Base-by-base conservation (phyloP, 176 grass and related monocot genomes). In the Otatea glauca region DNA sequence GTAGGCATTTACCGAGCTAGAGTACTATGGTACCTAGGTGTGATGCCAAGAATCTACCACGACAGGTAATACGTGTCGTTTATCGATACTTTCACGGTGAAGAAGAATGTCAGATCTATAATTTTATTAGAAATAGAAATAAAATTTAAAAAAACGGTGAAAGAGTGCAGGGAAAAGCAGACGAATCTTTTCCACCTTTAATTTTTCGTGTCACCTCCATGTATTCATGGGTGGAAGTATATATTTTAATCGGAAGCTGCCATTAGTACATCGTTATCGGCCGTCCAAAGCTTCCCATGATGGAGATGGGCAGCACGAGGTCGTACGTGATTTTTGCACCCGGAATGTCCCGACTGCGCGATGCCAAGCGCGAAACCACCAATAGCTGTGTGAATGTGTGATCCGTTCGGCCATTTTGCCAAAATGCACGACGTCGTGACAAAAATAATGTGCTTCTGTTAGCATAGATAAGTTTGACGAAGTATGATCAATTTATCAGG, bases 161-260 rank as follows among this genome's bases (percentile, higher is more conserved):
- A 29, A 29, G 29, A 29, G 29, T 29, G 29, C 29, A 29, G 29
- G 29, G 29, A 0, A 29, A 29, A 29, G 29, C 1, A 29, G 29
- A 29, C 29, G 29, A 61, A 82, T 82, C 16, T 71, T 43, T 44
- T 7, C 1, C 0, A 2, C 3, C 7, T 17, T 63, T 49, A 74
- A 24, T 24, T 65, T 83, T 83, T 18, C 2, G 42, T 6, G 81
- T 75, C 81, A 54, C 29, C 25, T 84, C 59, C 32, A 65, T 55
- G 72, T 48, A 74, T 65, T 27, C 6, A 3, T 53, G 1, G 5
- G 34, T 41, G 64, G 15, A 2, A 18, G 25, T 17, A 12, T 7
- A 15, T 27, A 38, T 54, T 41, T 42, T 63, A 49, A 18, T 14
- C 6, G 21, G 44, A 12, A 21, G 10, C 3, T 16, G 27, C 29